These are phyloP conservation scores for Sarcodon sp. DNA, from an alignment of 768 basidiomycete species.

Conservation along the genomic window DNA sequence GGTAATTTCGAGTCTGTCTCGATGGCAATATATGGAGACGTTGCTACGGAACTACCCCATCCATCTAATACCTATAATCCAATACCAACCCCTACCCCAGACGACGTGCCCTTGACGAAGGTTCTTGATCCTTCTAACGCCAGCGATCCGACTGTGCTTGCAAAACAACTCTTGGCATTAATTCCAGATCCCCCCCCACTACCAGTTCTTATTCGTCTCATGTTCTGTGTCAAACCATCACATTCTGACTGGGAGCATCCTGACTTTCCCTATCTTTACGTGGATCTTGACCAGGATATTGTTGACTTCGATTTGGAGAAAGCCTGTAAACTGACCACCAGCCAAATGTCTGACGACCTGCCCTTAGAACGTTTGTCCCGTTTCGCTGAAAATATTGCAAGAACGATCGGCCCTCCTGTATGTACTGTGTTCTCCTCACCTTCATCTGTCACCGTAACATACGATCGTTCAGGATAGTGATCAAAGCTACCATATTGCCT, in stretches of 20 bases:
- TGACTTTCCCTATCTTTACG: conserved; percentile 58
- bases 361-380: conserved; percentile 32
- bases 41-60: conserved; percentile 30
- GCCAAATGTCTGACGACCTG: conserved; percentile 48
- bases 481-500: conserved; percentile 49
- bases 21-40: conserved; percentile 45
- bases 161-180: conserved; percentile 45
- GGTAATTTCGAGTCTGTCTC: conserved; percentile 60
- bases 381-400: conserved; percentile 45
- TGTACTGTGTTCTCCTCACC: conserved; percentile 6
- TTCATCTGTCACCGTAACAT: background rate
- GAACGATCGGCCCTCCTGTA: conserved; percentile 47
- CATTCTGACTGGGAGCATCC: conserved; percentile 73
- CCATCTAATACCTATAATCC: conserved; percentile 29
- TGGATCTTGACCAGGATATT: conserved; percentile 41
- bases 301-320: conserved; percentile 44
- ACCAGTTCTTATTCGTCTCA: conserved; percentile 50
- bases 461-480: conserved; percentile 27
- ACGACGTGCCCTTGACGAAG: conserved; percentile 27
- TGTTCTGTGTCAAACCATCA: conserved; percentile 70
- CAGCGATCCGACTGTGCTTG: conserved; percentile 46
- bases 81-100: conserved; percentile 20
- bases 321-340: conserved; percentile 36
- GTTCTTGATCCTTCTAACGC: conserved; percentile 49
- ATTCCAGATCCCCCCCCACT: conserved; percentile 54